Percentiles rank a stretch among this genome's conserved stretches.
phyloP scores from a whole-genome alignment of 1,284 basidiomycete genomes.

The Phenoliferia sp. region DNA sequence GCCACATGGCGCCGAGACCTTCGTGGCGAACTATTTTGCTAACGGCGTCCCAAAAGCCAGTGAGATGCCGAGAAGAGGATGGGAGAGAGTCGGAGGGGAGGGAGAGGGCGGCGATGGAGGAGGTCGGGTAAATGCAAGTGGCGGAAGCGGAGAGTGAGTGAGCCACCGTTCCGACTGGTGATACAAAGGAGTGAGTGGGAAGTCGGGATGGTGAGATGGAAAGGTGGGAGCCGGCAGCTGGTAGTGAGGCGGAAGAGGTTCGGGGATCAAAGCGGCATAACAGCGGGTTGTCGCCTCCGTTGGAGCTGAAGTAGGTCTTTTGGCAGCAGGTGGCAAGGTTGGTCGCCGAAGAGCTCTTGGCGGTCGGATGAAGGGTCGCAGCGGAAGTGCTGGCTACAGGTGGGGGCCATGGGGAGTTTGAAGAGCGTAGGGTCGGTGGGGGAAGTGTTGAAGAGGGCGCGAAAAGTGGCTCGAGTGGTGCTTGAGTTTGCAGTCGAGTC shows the following conservation, averaged over 20 bases:
- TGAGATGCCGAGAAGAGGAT: constrained; percentile 8
- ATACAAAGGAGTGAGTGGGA: no score
- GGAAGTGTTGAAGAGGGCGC: constrained; percentile 29
- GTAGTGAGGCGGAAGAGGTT: constrained; percentile 17
- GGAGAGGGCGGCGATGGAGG: constrained; percentile 12
- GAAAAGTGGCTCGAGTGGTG: constrained; percentile 26
- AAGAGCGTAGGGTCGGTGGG: constrained; percentile 12
- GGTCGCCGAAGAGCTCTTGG: constrained; percentile 10
- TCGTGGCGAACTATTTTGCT: constrained; percentile 33
- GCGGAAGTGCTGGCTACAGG: constrained; percentile 22
- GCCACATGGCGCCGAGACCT: constrained; percentile 35
- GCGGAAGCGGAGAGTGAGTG: no score
- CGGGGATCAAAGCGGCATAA: constrained; percentile 42
- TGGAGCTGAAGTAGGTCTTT: constrained; percentile 41
- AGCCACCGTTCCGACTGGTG: no score
- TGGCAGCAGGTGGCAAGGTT: constrained; percentile 40
- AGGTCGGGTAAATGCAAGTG: constrained; percentile 26
- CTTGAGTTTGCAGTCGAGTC: constrained; percentile 53
- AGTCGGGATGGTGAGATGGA: no score
- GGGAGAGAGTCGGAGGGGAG: constrained; percentile 7
- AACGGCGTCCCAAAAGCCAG: constrained; percentile 34
- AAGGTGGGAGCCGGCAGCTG: constrained; percentile 8
- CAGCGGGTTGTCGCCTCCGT: constrained; percentile 25
- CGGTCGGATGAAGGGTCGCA: no score
- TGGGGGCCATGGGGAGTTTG: constrained; percentile 22